phyloP scores from a whole-genome alignment of 352 stramenopile genomes.

The Thalassiosira mediterranea region DNA sequence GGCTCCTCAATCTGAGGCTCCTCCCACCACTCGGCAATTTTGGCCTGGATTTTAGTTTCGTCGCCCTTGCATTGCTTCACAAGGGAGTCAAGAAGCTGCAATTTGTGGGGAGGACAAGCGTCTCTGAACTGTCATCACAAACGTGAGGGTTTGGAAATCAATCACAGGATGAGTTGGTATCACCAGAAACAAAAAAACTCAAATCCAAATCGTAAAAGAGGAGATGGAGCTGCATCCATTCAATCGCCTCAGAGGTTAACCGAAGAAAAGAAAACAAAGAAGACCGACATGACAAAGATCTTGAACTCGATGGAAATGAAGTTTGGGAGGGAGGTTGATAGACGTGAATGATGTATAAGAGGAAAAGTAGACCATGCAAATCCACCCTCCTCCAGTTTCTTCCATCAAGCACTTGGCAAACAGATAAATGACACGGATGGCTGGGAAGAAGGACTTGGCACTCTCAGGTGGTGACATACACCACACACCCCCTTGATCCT shows the following conservation, averaged over 20 bases:
- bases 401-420: too few species aligned
- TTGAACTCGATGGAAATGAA: background rate
- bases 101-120: constrained; percentile 74
- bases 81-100: constrained; percentile 76
- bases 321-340: too few species aligned
- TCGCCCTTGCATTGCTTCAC: constrained; percentile 81
- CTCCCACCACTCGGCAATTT: constrained; percentile 82
- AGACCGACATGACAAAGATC: background rate
- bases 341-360: too few species aligned
- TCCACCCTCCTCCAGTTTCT: too few species aligned
- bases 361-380: too few species aligned
- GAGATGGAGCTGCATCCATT: background rate
- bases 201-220: too few species aligned
- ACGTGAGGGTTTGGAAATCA: background rate
- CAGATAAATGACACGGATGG: too few species aligned
- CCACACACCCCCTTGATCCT: too few species aligned
- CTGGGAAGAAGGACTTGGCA: too few species aligned
- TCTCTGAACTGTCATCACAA: constrained; percentile 58
- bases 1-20: constrained; percentile 62
- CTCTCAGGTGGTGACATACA: too few species aligned
- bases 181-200: too few species aligned
- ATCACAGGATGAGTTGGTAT: background rate
- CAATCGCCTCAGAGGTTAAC: too few species aligned
- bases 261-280: background rate
- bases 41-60: constrained; percentile 70